These are phyloP conservation scores for Penicillium coprophilum DNA, from an alignment of 495 filamentous ascomycete genomes.

Conservation along the genomic window DNA sequence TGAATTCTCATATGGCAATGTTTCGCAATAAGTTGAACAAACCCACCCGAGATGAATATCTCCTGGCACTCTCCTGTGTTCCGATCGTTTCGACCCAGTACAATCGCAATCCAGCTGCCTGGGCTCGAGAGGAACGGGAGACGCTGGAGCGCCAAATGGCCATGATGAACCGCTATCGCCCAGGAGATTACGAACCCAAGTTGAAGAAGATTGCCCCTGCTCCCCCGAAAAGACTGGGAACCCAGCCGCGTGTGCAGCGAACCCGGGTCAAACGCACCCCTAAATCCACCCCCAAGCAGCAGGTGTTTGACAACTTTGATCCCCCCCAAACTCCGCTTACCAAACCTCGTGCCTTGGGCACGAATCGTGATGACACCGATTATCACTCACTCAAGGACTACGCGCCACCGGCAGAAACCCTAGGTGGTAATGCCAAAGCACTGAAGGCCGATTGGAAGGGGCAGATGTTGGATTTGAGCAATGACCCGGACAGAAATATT, in stretches of 20 bases:
- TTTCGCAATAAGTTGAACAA: constrained; percentile 59
- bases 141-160: constrained; percentile 52
- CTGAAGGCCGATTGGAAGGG: constrained; percentile 91
- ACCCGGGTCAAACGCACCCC: constrained; percentile 47
- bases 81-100: constrained; percentile 61
- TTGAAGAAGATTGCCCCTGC: constrained; percentile 53
- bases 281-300: constrained; percentile 50
- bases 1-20: constrained; percentile 58
- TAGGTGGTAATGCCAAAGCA: constrained; percentile 61
- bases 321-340: constrained; percentile 34
- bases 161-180: constrained; percentile 46
- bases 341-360: constrained; percentile 47
- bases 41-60: constrained; percentile 69
- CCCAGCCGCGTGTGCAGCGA: constrained; percentile 34
- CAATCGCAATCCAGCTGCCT: constrained; percentile 57
- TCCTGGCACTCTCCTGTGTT: constrained; percentile 64
- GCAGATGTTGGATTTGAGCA: constrained; percentile 71
- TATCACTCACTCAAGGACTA: constrained; percentile 76
- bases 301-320: constrained; percentile 45
- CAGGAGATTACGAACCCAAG: constrained; percentile 29
- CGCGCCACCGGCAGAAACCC: constrained; percentile 68
- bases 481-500: constrained; percentile 72
- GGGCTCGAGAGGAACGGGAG: constrained; percentile 62
- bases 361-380: constrained; percentile 81
- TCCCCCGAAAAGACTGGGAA: constrained; percentile 33